Percentiles rank a stretch among this genome's conserved stretches.
phyloP scores from a whole-genome alignment of 2,329 filamentous ascomycete species.

The Ophiostoma tasmaniense region DNA sequence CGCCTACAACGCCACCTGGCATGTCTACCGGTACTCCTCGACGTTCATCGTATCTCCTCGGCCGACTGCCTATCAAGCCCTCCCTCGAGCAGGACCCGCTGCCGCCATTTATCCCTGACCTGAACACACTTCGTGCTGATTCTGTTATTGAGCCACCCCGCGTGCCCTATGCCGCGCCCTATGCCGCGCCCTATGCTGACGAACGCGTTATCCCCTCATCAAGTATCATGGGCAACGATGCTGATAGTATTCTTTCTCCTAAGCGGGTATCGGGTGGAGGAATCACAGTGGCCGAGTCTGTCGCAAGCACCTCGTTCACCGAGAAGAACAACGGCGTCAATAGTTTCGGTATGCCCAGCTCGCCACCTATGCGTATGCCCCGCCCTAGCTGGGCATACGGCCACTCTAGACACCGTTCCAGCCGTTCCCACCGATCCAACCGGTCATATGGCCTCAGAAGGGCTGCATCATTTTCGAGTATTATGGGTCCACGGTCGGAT shows the following conservation, averaged over 20 bases:
- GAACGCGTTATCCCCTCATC: not conserved
- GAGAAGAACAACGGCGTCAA: not conserved
- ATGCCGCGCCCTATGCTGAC: too few species aligned
- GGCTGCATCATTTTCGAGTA: conserved; percentile 53
- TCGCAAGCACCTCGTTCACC: not conserved
- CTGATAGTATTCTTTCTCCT: not conserved
- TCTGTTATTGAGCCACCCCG: not conserved
- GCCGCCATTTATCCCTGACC: conserved; percentile 41
- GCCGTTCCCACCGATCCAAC: conserved; percentile 40
- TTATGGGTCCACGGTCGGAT: conserved; percentile 41
- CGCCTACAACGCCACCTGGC: conserved; percentile 52
- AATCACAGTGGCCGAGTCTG: too few species aligned
- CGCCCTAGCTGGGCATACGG: conserved; percentile 29
- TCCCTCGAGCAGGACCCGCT: conserved; percentile 34
- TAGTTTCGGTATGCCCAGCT: conserved; percentile 12
- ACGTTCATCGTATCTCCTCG: conserved; percentile 48
- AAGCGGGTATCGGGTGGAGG: not conserved
- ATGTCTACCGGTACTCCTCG: conserved; percentile 22
- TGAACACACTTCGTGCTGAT: conserved; percentile 31
- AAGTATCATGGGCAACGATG: not conserved
- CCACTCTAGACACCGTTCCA: conserved; percentile 41
- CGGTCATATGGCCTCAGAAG: conserved; percentile 46
- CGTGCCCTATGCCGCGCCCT: too few species aligned
- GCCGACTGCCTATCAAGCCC: conserved; percentile 35
- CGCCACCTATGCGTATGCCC: conserved; percentile 25